Evolutionary conservation across 306 rosid species (phyloP).

Genomic region (Castanospermum australe): DNA sequence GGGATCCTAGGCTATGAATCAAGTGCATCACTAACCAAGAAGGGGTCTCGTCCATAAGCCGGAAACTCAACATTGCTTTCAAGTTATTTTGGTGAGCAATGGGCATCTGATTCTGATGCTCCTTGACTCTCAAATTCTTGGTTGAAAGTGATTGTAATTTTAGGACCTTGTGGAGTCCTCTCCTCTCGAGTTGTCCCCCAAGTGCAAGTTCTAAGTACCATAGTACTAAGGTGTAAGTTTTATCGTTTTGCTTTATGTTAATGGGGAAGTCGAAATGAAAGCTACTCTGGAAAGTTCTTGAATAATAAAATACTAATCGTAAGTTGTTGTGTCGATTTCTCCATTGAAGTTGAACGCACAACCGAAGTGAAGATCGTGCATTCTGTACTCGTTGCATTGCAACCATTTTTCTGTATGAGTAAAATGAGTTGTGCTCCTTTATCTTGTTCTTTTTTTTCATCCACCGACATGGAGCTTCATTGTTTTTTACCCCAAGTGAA

Average conservation of each 20-base stretch:
- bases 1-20: not conserved
- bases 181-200: not conserved
- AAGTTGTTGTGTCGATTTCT: not conserved
- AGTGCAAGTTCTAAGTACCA: not conserved
- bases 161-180: not conserved
- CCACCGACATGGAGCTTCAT: not conserved
- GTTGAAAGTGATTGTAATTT: not conserved
- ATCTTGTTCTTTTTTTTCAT: no score
- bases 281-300: not conserved
- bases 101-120: constrained; percentile 7
- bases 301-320: not conserved
- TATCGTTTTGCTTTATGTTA: not conserved
- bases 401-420: not conserved
- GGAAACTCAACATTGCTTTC: not conserved
- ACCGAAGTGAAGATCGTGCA: not conserved
- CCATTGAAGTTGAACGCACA: not conserved
- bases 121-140: not conserved
- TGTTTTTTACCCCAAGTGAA: no score
- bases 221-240: not conserved
- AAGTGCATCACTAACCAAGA: constrained; percentile 10
- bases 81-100: not conserved
- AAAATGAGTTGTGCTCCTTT: not conserved
- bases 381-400: not conserved
- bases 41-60: not conserved
- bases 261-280: not conserved